Conservation (phyloP, 2,329 filamentous ascomycete genomes). For the Corinectria fuckeliana region DNA sequence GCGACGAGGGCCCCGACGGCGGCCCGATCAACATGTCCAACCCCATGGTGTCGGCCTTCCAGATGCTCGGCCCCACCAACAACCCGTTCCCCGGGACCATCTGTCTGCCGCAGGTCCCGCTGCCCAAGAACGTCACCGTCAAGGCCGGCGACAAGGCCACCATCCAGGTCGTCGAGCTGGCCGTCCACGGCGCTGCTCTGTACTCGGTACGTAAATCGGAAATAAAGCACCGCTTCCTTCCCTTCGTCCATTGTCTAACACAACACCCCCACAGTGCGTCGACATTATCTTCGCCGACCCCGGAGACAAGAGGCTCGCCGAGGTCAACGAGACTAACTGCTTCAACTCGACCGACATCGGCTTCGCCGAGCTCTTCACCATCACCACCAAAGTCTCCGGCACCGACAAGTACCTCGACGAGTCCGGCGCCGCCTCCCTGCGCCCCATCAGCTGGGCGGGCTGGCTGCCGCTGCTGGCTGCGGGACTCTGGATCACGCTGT, state of each 20-base stretch:
- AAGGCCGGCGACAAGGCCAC: constrained; percentile 87
- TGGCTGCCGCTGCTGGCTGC: constrained; percentile 51
- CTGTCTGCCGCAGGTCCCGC: constrained; percentile 86
- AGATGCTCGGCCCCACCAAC: constrained; percentile 82
- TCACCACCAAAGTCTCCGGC: constrained; percentile 56
- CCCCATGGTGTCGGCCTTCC: constrained; percentile 79
- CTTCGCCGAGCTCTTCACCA: constrained; percentile 79
- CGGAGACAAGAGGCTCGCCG: constrained; percentile 67
- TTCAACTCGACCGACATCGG: constrained; percentile 82
- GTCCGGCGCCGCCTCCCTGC: constrained; percentile 36
- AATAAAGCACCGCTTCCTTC: too few relatives aligned
- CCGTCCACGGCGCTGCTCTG: constrained; percentile 81
- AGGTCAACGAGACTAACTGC: constrained; percentile 84
- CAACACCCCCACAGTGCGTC: constrained; percentile 70
- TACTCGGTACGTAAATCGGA: constrained; percentile 75
- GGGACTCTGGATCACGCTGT: constrained; percentile 49
- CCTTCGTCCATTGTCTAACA: not conserved
- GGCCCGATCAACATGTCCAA: constrained; percentile 88
- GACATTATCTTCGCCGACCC: constrained; percentile 92
- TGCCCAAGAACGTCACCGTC: constrained; percentile 74
- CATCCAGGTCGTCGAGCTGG: constrained; percentile 85
- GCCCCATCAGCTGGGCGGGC: constrained; percentile 42
- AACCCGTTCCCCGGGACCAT: constrained; percentile 86
- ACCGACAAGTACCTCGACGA: constrained; percentile 40
- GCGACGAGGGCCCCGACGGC: constrained; percentile 66